Evolutionary conservation across 164 flowering plant species (phyloP).

Genomic region (Warburgia ugandensis): DNA sequence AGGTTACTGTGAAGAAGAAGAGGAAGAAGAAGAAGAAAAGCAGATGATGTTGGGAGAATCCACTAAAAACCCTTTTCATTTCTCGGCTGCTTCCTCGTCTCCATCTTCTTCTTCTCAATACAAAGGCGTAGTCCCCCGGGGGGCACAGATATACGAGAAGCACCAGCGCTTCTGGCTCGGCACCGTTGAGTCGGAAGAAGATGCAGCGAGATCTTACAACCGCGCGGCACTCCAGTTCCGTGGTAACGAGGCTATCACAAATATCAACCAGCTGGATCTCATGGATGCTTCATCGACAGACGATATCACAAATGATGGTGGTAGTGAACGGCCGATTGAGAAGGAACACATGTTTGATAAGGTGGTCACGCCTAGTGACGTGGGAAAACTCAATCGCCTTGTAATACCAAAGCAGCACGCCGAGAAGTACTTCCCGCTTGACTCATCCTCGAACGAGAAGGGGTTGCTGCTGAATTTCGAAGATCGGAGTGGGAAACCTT

Average conservation of each 20-base stretch:
- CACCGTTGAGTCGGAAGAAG: slow-evolving; percentile 8
- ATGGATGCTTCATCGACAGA: background rate
- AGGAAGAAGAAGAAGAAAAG: slow-evolving; percentile 13
- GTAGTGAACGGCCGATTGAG: slow-evolving; percentile 14
- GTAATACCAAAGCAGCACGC: slow-evolving; percentile 98
- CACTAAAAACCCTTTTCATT: slow-evolving; percentile 9
- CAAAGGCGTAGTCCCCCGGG: slow-evolving; percentile 15
- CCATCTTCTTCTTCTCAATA: slow-evolving; percentile 9
- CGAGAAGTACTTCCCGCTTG: slow-evolving; percentile 87
- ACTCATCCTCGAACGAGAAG: slow-evolving; percentile 59
- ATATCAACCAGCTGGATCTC: background rate
- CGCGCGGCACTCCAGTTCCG: background rate
- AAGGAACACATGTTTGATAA: slow-evolving; percentile 95
- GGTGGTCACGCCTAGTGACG: slow-evolving; percentile 94
- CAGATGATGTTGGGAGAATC: slow-evolving; percentile 4
- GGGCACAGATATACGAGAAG: slow-evolving; percentile 10
- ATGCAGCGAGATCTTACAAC: slow-evolving; percentile 5
- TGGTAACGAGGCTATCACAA: slow-evolving; percentile 7
- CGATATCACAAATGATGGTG: background rate
- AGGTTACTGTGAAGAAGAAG: slow-evolving; percentile 12
- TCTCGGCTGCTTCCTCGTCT: slow-evolving; percentile 2
- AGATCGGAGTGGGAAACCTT: slow-evolving; percentile 70
- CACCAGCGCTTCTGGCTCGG: slow-evolving; percentile 19
- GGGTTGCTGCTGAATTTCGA: slow-evolving; percentile 79
- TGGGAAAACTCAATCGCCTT: slow-evolving; percentile 83